These are phyloP conservation scores for Auricularia heimuer DNA, from an alignment of 768 basidiomycete genomes.

Conservation along the genomic window DNA sequence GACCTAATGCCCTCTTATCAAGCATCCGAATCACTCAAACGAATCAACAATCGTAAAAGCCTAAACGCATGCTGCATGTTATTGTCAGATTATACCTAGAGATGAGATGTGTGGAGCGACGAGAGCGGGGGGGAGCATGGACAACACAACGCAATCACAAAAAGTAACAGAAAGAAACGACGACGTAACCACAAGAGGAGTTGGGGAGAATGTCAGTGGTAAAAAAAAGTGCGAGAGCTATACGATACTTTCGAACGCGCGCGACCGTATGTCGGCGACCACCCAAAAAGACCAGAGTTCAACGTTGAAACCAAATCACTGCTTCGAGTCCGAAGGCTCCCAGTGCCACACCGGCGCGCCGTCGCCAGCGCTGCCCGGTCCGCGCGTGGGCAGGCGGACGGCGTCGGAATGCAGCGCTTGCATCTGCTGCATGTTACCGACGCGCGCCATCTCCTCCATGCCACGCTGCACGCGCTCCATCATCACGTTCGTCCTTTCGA, in stretches of 20 bases:
- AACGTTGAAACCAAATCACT: not conserved
- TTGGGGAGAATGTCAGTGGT: not conserved
- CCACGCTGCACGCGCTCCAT: slow-evolving; percentile 63
- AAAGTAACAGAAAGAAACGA: not conserved
- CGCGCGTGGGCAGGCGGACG: not conserved
- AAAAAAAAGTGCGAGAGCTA: not conserved
- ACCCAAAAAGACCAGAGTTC: not conserved
- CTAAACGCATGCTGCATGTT: no score
- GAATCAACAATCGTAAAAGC: no score
- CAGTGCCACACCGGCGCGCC: not conserved
- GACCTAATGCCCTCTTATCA: no score
- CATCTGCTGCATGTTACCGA: not conserved
- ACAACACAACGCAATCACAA: no score
- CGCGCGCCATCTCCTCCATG: slow-evolving; percentile 54
- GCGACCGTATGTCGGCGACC: not conserved
- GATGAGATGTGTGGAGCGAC: no score
- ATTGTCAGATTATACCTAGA: no score
- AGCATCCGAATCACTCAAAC: no score
- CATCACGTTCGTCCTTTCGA: slow-evolving; percentile 64
- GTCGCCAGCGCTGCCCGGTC: not conserved
- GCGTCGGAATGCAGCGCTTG: not conserved
- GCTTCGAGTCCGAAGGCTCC: not conserved
- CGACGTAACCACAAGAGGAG: not conserved
- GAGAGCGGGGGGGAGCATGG: no score
- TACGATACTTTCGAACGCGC: not conserved